Percentiles rank a stretch among this genome's conserved stretches.
phyloP scores from a whole-genome alignment of 1,284 basidiomycete species.

The Phellopilus nigrolimitatus region DNA sequence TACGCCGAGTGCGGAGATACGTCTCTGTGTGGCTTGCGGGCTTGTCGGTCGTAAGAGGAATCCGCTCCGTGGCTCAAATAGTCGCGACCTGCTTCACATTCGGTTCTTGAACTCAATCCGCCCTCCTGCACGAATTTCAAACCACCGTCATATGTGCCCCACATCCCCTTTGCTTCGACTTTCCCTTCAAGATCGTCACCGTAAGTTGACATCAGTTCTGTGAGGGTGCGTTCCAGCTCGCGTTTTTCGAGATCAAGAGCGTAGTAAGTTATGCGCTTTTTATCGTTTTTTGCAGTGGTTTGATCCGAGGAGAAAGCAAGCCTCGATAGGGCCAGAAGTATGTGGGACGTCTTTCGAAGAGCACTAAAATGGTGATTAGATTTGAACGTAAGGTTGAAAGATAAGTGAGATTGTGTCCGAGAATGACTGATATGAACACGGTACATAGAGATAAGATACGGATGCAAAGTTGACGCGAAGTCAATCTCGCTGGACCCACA shows the following conservation, averaged over 20 bases:
- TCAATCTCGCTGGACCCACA: slow-evolving; percentile 11
- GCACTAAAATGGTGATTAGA: slow-evolving; percentile 44
- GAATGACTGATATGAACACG: not conserved
- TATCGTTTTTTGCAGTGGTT: slow-evolving; percentile 9
- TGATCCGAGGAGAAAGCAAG: slow-evolving; percentile 33
- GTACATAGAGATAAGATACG: slow-evolving; percentile 21
- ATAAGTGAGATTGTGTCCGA: not conserved
- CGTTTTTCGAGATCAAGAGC: slow-evolving; percentile 89
- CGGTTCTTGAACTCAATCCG: slow-evolving; percentile 34
- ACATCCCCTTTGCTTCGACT: slow-evolving; percentile 76
- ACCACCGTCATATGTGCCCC: slow-evolving; percentile 87
- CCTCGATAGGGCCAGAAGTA: slow-evolving; percentile 72
- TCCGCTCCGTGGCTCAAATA: not conserved
- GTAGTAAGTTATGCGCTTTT: slow-evolving; percentile 69
- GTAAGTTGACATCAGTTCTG: slow-evolving; percentile 60
- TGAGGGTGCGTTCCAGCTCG: slow-evolving; percentile 81
- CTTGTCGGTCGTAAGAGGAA: not conserved
- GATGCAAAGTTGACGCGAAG: slow-evolving; percentile 6
- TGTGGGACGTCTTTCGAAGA: slow-evolving; percentile 85
- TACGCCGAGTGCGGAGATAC: slow-evolving; percentile 14
- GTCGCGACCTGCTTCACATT: slow-evolving; percentile 1
- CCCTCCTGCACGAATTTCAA: slow-evolving; percentile 60
- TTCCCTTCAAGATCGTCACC: slow-evolving; percentile 65
- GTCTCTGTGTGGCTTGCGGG: not conserved
- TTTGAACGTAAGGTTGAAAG: not conserved